Conservation (phyloP, 208 protist species). For the Histomonas meleagridis region DNA sequence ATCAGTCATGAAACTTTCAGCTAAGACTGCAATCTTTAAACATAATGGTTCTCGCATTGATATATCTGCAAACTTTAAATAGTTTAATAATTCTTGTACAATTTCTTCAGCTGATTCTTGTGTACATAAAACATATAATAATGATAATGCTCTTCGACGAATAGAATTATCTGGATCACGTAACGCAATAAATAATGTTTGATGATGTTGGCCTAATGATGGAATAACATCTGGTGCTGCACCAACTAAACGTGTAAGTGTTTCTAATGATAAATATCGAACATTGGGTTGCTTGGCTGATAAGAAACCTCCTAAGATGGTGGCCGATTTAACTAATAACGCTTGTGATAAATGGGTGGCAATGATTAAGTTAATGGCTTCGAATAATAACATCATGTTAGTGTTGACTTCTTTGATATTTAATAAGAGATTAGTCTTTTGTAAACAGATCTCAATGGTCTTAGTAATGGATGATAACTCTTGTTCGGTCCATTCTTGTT, state of each 20-base stretch:
- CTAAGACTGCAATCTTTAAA: conserved; percentile 80
- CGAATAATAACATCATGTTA: conserved; percentile 83
- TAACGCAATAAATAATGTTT: conserved; percentile 46
- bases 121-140: conserved; percentile 89
- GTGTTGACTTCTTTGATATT: conserved; percentile 80
- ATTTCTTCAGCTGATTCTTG: conserved; percentile 68
- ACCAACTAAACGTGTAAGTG: conserved; percentile 50
- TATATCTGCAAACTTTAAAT: conserved; percentile 65
- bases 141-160: conserved; percentile 79
- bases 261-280: conserved; percentile 53
- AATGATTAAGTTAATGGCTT: conserved; percentile 78
- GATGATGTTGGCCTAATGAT: conserved; percentile 43
- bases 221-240: conserved; percentile 37
- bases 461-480: not conserved
- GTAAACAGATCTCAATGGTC: not conserved
- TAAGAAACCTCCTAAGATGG: conserved; percentile 36
- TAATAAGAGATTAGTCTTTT: conserved; percentile 42
- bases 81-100: conserved; percentile 73
- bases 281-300: conserved; percentile 47
- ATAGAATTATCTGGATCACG: conserved; percentile 85
- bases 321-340: not conserved
- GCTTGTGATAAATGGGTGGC: conserved; percentile 49
- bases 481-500: not conserved
- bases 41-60: conserved; percentile 77
- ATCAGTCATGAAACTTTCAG: conserved; percentile 79